Evolutionary conservation across 129 eudicot species (phyloP), one percentile per base, ranked within the genome.

Genomic region (Lonicera japonica): DNA sequence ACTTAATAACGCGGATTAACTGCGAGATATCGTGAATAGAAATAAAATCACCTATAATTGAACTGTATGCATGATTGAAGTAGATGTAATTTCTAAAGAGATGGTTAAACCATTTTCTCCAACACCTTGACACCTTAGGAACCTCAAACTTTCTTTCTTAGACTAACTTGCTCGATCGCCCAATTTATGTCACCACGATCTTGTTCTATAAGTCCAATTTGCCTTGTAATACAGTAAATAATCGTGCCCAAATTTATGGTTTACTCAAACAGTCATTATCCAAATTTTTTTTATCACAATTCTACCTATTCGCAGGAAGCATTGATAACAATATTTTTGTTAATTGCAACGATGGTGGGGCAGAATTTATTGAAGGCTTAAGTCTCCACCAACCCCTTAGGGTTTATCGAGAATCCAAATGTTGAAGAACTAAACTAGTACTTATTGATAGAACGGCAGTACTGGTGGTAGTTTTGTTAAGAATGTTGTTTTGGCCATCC

Each of bases 291-390:
- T 59, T 77, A 17, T 51, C 67, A 21, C 64, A 13, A 1, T 77
- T 61, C 54, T 68, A 72, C 45, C 78, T 78, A 2, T 53, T 72
- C 6, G 78, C 78, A 1, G 78, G 78, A 1, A 62, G 64, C 13
- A 1, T 72, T 5, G 19, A 17, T 9, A 57, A 60, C 19, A 23
- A 17, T 0, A 25, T 5, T 13, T 10, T 24, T 13, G 16, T 77
- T 6, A 60, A 67, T 15, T 77, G 78, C 66, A 71, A 67, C n/a
- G 82, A 77, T 23, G 43, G 25, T 1, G 82, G 82, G 4, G 75
- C 41, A 0, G 63, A 25, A 19, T 68, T 8, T 41, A 15, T 25
- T 18, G 82, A 66, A 17, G n/a, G 71, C 82, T 23, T 20, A 53
- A 17, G 74, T 50, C 23, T 36, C 18, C 11, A 18, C 24, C 25